Evolutionary conservation across 352 stramenopile genomes (phyloP), one percentile per base, ranked within the genome.

Genomic region (Globisporangium splendens): DNA sequence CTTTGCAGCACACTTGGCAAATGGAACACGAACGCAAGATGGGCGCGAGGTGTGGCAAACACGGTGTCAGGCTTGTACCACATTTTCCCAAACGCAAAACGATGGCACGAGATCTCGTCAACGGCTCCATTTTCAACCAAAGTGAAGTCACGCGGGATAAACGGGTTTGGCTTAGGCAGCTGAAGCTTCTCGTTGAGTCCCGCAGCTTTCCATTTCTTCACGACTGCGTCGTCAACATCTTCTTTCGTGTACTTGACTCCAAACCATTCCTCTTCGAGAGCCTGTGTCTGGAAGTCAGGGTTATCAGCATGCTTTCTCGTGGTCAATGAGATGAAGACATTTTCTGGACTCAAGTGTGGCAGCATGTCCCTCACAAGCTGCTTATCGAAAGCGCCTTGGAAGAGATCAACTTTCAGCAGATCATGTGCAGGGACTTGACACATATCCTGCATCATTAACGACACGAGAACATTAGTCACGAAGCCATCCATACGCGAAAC

Each of bases 131-230:
- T 52, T 12, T 66, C 59, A 8, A 91, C 58, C 18, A 91, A 66
- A n/a, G 76, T 66, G 33, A 92, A 86, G 58, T 92, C 73, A 18
- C 61, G 67, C 21, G 83, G 80, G 56, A 92, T 89, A 60, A 90
- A 92, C 46, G 71, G 77, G 54, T 92, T 92, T 21, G 59, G 72
- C 35, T 63, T 70, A 35, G 77, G 81, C n/a, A 90, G 62, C 43
- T 73, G 65, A 51, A 91, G 65, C 47, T 75, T 72, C 0, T 66
- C 14, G 47, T 89, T 88, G 38, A 44, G 41, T 20, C 50, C 54
- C 22, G 59, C 65, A 20, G 52, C 65, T 52, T 68, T 73, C 82
- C 82, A 91, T 41, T 49, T 46, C 17, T 66, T 28, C 21, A 86
- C 63, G 38, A 64, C 64, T 10, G 50, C 44, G 8, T 65, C 44